Evolutionary conservation across 2,329 filamentous ascomycete genomes (phyloP), one percentile per base, ranked within the genome.

Genomic region (Colletotrichum limetticola): DNA sequence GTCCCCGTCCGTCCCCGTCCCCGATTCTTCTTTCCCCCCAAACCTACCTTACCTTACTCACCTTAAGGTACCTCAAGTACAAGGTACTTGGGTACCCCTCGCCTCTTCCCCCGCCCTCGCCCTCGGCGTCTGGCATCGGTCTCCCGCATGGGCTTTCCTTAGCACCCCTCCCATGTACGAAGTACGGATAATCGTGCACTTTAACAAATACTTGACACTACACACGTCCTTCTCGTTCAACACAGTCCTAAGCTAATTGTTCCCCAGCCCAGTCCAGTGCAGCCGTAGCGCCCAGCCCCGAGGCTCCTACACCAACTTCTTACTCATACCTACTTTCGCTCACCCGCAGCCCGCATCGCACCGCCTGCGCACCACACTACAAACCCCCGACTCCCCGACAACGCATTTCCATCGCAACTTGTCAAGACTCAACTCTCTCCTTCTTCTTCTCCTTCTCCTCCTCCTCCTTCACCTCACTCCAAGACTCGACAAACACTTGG

Each of bases 101-200:
- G 60, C 46, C 60, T 26, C 60, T 60, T 26, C 16, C 59, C 66
- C 28, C 55, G 53, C 52, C 62, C 16, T 57, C 56, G 63, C 61
- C 58, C 65, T 58, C 53, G 22, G 55, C 62, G 49, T 11, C 58
- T 58, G 58, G 57, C 58, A 65, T 63, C 37, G 64, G 69, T 58
- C 65, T 71, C 62, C 68, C 63, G 68, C 69, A 72, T 67, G 35
- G 67, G 65, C 53, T 72, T 72, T 42, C 66, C 49, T 69, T 69
- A 37, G 61, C 46, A 53, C 61, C 61, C 35, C 35, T 12, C 35
- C 35, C 30, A 32, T 32, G 30, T 32, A 32, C 30, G 30, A 49
- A n/a, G 46, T 49, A 32, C 19, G 32, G 32, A 35, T 42, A 42
- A 42, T 53, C 60, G 60, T 53, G 60, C 60, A 63, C 42, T 26